A percentile compares a stretch with the other conserved stretches of the same genome.
Conservation (phyloP, 2,329 filamentous ascomycete species). For the Lecanoromycetidae sp. region DNA sequence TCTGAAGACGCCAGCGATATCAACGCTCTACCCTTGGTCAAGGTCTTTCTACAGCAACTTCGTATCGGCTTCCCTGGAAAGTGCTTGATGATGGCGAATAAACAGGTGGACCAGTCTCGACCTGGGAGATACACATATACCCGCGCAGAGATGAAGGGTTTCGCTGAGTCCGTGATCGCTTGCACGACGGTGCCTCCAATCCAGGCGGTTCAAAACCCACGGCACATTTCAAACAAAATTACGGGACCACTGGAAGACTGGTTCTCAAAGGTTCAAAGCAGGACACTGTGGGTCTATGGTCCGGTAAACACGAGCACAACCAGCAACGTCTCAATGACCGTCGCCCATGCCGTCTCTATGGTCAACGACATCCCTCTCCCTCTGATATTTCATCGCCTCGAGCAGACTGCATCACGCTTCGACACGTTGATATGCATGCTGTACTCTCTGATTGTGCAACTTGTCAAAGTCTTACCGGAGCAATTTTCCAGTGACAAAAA, state of each 20-base stretch:
- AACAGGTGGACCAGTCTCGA: no score
- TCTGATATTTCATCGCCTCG: not conserved
- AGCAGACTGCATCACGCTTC: not conserved
- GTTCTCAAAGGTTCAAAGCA: not conserved
- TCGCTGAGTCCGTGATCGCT: no score
- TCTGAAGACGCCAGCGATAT: no score
- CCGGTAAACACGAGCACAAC: not conserved
- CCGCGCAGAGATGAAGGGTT: no score
- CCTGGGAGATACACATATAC: no score
- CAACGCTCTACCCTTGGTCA: no score
- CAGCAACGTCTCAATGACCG: not conserved
- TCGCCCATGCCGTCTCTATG: not conserved
- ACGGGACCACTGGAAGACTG: not conserved
- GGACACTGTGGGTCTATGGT: constrained; percentile 1
- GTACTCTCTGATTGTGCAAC: constrained; percentile 6
- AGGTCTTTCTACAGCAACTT: no score
- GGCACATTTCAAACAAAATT: no score
- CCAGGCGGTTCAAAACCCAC: no score
- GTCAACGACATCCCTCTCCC: not conserved
- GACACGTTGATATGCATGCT: constrained; percentile 1
- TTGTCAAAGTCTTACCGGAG: constrained; percentile 1
- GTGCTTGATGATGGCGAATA: no score
- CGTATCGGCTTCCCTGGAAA: no score
- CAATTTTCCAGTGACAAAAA: not conserved
- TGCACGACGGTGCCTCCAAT: no score